Base-by-base conservation (phyloP, 2,329 filamentous ascomycete species). In the Fusarium cyanostomum region DNA sequence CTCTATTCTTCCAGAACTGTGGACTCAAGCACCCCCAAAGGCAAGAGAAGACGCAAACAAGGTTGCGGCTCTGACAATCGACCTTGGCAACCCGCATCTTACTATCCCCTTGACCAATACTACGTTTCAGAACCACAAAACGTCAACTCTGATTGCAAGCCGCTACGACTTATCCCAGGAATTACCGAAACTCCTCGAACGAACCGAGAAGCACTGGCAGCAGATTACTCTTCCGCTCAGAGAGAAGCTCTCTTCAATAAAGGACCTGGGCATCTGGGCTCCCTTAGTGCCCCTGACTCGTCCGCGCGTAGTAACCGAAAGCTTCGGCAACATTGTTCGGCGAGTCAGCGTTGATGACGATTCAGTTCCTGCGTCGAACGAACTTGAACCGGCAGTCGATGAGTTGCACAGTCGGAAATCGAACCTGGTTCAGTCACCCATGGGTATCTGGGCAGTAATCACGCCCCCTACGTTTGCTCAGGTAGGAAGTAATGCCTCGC, bases 271-370 rank as follows among this genome's bases (percentile, higher is more conserved):
- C 24, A 59, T 77, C 11, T 76, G 73, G 64, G 71, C 79, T 0
- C 81, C 89, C 0, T 75, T 94, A 4, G 74, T 88, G 10, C 86
- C 89, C 1, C 73, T 94, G 31, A 92, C 89, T 1, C 73, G 77
- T 7, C 82, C 89, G 13, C 84, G 90, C 15, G 79, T 77, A 42
- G 87, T 95, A 31, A 77, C 82, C 1, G 83, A 85, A 33, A 87
- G 87, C 31, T 86, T 94, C 69, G 92, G 92, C 4, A 96, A 96
- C 74, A 94, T 96, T 52, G 80, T 95, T 18, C 86, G 89, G 28
- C 84, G 85, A 37, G 72, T 94, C 9, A 79, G 85, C 13, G 77
- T 83, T 15, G 71, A 80, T 18, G 80, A 79, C 5, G 73, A 77
- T 28, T 69, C 75, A 2, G 77, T 82, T 0, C 87, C 89, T 11